These are phyloP conservation scores for Cyberlindnera veronae DNA, from an alignment of 805 yeast species.

Conservation along the genomic window DNA sequence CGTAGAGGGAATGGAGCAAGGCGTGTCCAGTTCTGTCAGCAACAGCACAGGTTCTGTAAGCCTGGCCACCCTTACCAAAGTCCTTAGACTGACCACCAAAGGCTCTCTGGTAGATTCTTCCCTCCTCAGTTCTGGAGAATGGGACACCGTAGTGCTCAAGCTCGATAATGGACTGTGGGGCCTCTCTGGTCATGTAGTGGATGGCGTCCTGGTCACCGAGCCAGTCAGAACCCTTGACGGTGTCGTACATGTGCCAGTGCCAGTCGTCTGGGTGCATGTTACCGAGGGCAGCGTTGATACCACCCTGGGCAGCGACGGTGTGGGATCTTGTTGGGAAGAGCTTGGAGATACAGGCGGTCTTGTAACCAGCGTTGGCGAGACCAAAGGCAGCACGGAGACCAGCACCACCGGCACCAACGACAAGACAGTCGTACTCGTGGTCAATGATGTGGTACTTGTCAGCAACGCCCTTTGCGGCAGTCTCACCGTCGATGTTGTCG, in stretches of 20 bases:
- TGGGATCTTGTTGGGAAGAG: conserved; percentile 98
- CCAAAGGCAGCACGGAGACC: conserved; percentile 99
- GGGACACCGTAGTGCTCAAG: conserved; percentile 98
- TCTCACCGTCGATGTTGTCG: conserved; percentile 44
- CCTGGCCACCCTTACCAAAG: conserved; percentile 98
- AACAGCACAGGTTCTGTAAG: conserved; percentile 98
- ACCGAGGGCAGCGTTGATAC: conserved; percentile 97
- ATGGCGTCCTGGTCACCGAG: conserved; percentile 99
- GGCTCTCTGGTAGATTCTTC: conserved; percentile 97
- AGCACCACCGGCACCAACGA: conserved; percentile 99
- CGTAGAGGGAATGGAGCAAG: conserved; percentile 89
- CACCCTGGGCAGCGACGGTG: conserved; percentile 99
- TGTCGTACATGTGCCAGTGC: conserved; percentile 99
- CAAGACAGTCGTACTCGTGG: conserved; percentile 97
- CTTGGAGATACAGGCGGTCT: conserved; percentile 96
- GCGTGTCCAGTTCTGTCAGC: conserved; percentile 99
- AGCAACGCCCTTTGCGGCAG: conserved; percentile 51
- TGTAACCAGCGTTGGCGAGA: conserved; percentile 92
- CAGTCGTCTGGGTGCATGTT: conserved; percentile 98
- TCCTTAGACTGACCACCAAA: conserved; percentile 97
- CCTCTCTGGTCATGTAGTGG: conserved; percentile 98
- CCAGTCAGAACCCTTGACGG: conserved; percentile 99
- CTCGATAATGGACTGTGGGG: conserved; percentile 93
- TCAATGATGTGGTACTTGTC: conserved; percentile 88
- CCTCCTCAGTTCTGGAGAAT: conserved; percentile 94